phyloP scores from a whole-genome alignment of 176 grass and related monocot genomes.

The Canna indica region DNA sequence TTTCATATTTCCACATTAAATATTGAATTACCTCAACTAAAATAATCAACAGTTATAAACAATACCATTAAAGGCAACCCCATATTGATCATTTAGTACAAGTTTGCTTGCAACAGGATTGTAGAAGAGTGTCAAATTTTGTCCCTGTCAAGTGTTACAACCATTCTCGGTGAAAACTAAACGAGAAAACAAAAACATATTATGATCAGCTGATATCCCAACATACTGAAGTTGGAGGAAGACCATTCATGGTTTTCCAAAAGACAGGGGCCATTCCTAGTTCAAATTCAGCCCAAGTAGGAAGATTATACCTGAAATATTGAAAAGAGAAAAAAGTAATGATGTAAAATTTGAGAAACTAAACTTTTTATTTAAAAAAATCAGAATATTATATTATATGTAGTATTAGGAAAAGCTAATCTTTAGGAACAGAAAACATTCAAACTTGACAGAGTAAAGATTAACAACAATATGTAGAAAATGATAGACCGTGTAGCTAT shows the following conservation, averaged over 20 bases:
- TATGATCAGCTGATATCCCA: not conserved
- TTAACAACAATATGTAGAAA: no score
- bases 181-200: not conserved
- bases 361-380: not conserved
- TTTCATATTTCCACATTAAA: not conserved
- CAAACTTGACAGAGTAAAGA: no score
- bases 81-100: slow-evolving; percentile 46
- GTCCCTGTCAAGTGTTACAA: slow-evolving; percentile 34
- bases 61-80: slow-evolving; percentile 79
- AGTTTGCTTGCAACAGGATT: slow-evolving; percentile 57
- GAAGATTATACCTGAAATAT: slow-evolving; percentile 35
- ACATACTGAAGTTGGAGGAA: slow-evolving; percentile 55
- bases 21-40: not conserved
- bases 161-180: not conserved
- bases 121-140: slow-evolving; percentile 78
- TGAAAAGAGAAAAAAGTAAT: not conserved
- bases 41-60: not conserved
- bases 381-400: not conserved
- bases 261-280: slow-evolving; percentile 66
- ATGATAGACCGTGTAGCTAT: no score
- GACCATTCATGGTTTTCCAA: slow-evolving; percentile 80
- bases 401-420: not conserved
- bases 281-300: slow-evolving; percentile 80
- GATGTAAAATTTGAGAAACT: not conserved
- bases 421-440: not conserved